These are phyloP conservation scores for Dendrobium nobile DNA, from an alignment of 106 monocot genomes.

Conservation along the genomic window DNA sequence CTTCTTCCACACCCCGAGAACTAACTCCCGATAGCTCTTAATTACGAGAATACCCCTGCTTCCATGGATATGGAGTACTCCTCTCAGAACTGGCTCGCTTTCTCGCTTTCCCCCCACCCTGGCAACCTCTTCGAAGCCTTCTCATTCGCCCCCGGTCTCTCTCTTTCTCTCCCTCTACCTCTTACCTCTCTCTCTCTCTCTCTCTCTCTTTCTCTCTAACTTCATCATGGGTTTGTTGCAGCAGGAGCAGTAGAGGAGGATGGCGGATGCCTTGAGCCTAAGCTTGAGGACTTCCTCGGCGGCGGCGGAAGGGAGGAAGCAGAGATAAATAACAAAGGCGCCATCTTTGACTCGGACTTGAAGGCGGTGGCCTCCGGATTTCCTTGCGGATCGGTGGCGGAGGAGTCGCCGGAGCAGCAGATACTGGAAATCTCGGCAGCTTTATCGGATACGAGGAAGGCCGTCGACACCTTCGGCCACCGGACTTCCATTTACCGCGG, in stretches of 20 bases:
- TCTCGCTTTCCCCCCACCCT: constrained; percentile 42
- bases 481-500: constrained; percentile 71
- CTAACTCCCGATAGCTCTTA: not conserved
- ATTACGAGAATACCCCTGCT: not conserved
- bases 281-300: constrained; percentile 47
- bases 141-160: constrained; percentile 16
- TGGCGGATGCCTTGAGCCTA: constrained; percentile 26
- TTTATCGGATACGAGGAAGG: constrained; percentile 25
- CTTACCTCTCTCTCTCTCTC: not conserved
- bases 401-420: constrained; percentile 1
- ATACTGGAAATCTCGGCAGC: not conserved
- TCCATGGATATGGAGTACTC: constrained; percentile 22
- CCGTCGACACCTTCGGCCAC: constrained; percentile 56
- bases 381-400: constrained; percentile 16
- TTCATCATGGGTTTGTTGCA: not conserved
- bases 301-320: constrained; percentile 7
- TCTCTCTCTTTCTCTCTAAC: not conserved
- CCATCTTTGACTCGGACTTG: constrained; percentile 34
- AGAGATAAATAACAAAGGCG: not conserved
- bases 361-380: constrained; percentile 74
- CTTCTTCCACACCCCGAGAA: not conserved
- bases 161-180: constrained; percentile 10
- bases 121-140: constrained; percentile 30
- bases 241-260: constrained; percentile 13
- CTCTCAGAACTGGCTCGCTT: constrained; percentile 51